Base-by-base conservation (phyloP, 179 eudicot species). In the Beta macrorhiza region DNA sequence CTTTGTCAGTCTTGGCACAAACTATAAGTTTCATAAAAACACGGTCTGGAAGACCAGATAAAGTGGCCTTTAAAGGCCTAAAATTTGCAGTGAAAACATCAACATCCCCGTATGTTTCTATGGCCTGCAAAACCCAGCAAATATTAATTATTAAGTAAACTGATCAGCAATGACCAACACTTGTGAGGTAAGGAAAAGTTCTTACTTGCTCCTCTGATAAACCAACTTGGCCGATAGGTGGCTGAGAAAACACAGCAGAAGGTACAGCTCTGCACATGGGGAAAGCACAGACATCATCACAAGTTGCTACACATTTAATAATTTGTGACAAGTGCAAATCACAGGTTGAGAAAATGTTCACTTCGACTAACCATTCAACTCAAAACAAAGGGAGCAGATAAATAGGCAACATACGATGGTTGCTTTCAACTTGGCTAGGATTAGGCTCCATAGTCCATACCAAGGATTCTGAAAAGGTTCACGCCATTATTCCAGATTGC, bases 231-330 rank as follows among this genome's bases (percentile, higher is more conserved):
- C 97, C 97, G 72, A 91, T 91, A 42, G 98, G 98, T 82, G 99
- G 99, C 89, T 96, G 98, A 72, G 97, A 94, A 87, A 96, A 94
- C 71, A 96, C 99, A 79, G 99, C 98, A 77, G 96, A 87, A 51
- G 99, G 97, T 67, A 96, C 90, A 84, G 92, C 94, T 85, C 99
- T 96, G 88, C 76, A 78, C 73, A 81, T 69, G 72, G 8, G 56
- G 76, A 67, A 64, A 91, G 42, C 72, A 73, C 67, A 56, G 79
- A 89, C 55, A 73, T 55, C 59, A 82, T 56, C 81, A 82, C 62
- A 74, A 78, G 58, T 72, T 69, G 76, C 51, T 6, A 29, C 16
- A 19, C 17, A 67, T 61, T 70, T 52, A 62, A 68, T 9, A 72
- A 17, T 45, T 51, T 19, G 61, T 1, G 76, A 55, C 67, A 20